A percentile compares a stretch with the other conserved stretches of the same genome.
Evolutionary conservation across 352 stramenopile species (phyloP).

Genomic region (Pythium scleroteichum): DNA sequence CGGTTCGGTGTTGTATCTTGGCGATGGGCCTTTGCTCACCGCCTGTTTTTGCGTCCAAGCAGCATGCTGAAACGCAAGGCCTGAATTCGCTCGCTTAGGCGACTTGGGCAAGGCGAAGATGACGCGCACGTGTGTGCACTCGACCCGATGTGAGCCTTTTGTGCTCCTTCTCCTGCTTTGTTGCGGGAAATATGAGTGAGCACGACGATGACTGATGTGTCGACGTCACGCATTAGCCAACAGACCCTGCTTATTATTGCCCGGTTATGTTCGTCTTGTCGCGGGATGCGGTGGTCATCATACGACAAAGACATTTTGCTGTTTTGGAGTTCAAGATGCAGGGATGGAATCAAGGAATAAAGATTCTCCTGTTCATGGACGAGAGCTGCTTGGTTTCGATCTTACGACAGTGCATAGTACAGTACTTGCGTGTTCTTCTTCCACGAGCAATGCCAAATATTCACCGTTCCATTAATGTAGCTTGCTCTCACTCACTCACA

Average conservation of each 20-base stretch:
- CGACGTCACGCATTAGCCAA: constrained; percentile 4
- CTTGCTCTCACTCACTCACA: too few relatives aligned
- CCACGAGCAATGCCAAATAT: too few relatives aligned
- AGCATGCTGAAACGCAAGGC: neutral
- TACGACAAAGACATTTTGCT: neutral
- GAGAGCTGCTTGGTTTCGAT: too few relatives aligned
- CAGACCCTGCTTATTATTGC: neutral
- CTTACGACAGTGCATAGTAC: too few relatives aligned
- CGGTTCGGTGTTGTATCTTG: neutral
- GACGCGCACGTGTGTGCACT: too few relatives aligned
- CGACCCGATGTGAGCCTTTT: too few relatives aligned
- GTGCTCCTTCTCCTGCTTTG: neutral
- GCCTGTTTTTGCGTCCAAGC: neutral
- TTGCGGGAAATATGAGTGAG: constrained; percentile 1
- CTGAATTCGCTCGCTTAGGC: neutral
- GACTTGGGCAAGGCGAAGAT: too few relatives aligned
- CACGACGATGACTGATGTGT: neutral
- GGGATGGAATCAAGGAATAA: neutral
- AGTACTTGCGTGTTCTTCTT: too few relatives aligned
- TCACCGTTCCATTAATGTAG: too few relatives aligned
- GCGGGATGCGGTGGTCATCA: neutral
- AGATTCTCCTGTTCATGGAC: too few relatives aligned
- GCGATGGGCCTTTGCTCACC: neutral
- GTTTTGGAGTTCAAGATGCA: neutral
- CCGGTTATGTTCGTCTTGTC: neutral